A percentile compares a stretch with the other conserved stretches of the same genome.
These are phyloP conservation scores for Xylaria sp. DNA, from an alignment of 2,329 filamentous ascomycete species.

Conservation along the genomic window DNA sequence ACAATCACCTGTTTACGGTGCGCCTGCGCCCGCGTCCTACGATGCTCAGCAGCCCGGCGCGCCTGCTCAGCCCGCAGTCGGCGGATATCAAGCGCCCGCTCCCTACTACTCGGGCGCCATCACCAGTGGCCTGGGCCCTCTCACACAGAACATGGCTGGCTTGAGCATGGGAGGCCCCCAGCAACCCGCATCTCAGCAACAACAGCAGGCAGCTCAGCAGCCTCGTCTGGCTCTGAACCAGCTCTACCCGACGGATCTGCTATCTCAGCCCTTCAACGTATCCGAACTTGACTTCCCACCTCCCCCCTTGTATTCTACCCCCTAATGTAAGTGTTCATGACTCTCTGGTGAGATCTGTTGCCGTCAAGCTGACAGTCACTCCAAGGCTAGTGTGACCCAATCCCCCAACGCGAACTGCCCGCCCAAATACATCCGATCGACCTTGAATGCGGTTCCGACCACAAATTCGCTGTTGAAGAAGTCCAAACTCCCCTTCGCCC, in stretches of 20 bases:
- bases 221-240: constrained; percentile 66
- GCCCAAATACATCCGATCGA: constrained; percentile 90
- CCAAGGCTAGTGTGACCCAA: constrained; percentile 78
- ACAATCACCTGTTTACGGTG: constrained; percentile 28
- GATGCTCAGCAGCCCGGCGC: constrained; percentile 38
- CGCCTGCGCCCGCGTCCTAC: constrained; percentile 34
- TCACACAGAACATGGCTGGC: constrained; percentile 79
- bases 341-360: background rate
- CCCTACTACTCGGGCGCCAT: constrained; percentile 58
- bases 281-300: constrained; percentile 87
- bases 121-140: constrained; percentile 57
- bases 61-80: constrained; percentile 42
- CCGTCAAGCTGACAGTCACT: background rate
- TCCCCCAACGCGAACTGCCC: constrained; percentile 89
- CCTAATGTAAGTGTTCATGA: constrained; percentile 67
- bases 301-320: constrained; percentile 79
- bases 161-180: constrained; percentile 70
- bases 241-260: constrained; percentile 84
- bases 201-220: constrained; percentile 46
- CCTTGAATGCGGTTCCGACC: constrained; percentile 87
- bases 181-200: constrained; percentile 47
- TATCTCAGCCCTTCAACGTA: constrained; percentile 91
- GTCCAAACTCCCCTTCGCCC: constrained; percentile 88
- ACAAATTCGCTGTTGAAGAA: constrained; percentile 93
- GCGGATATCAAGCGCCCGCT: constrained; percentile 63